phyloP scores from a whole-genome alignment of 1,139 yeast species.

The Pichia sp. region DNA sequence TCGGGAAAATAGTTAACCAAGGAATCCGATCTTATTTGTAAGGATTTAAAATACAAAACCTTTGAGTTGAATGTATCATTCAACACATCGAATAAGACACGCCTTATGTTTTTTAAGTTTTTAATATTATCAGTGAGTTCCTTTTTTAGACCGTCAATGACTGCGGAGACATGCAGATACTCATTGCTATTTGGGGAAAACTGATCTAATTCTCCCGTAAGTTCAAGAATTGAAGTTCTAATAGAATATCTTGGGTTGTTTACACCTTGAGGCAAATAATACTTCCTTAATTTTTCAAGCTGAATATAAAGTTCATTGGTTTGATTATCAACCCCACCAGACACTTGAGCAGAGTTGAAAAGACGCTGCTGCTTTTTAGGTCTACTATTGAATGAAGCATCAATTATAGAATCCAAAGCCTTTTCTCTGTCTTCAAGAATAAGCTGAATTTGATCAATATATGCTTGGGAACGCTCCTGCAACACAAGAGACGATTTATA shows the following conservation, averaged over 20 bases:
- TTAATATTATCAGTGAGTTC: conserved; percentile 20
- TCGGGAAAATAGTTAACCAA: conserved; percentile 35
- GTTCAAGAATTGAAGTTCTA: conserved; percentile 13
- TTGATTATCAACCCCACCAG: not conserved
- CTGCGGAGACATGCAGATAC: conserved; percentile 4
- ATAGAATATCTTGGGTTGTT: conserved; percentile 18
- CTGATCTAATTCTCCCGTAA: conserved; percentile 6
- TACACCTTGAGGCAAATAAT: conserved; percentile 27
- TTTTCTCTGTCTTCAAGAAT: conserved; percentile 48
- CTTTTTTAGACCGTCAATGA: conserved; percentile 11
- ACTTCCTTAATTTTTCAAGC: conserved; percentile 29
- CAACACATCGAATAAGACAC: conserved; percentile 42
- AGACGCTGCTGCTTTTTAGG: not conserved
- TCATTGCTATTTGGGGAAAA: conserved; percentile 1
- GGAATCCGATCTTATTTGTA: conserved; percentile 80
- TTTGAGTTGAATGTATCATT: conserved; percentile 69
- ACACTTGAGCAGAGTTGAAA: not conserved
- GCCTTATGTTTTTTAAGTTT: conserved; percentile 16
- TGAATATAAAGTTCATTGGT: conserved; percentile 8
- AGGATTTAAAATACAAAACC: conserved; percentile 70
- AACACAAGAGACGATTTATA: conserved; percentile 63
- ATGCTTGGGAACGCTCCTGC: conserved; percentile 63
- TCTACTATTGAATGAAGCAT: conserved; percentile 11
- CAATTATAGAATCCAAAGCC: conserved; percentile 31
- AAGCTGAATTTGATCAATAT: conserved; percentile 53